Base-by-base conservation (phyloP, 164 flowering plant species). In the Magnolia sinica region DNA sequence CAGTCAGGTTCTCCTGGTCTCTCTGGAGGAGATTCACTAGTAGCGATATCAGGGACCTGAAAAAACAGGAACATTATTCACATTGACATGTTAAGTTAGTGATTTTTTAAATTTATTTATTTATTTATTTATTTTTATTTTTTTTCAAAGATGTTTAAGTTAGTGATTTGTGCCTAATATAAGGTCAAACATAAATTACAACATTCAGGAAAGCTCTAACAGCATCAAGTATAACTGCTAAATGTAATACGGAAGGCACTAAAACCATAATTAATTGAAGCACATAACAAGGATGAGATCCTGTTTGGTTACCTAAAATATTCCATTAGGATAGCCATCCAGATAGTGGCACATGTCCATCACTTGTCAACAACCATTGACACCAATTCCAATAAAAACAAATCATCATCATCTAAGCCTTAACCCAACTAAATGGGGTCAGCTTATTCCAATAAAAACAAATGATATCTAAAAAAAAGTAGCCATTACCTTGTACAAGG, bases 1-100 rank as follows among this genome's bases (percentile, higher is more conserved):
- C 99, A 96, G 83, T 91, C 98, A 68, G 95, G 95, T 76, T 87
- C 92, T 76, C 95, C 98, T 2, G 91, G 94, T 84, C 97, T 88
- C 84, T 91, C 95, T 63, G 98, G 99, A 80, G 88, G 89, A 64
- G 74, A 65, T 81, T 92, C 97, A 74, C 75, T 79, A 7, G 79
- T 51, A 59, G 85, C 75, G 61, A 77, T 50, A 14, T 75, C 80
- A 7, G 91, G 94, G 72, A 90, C 92, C 98, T 93, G 83, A 79
- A 81, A 73, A 23, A 65, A 23, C 27, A 65, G 24, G 27, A 23
- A 65, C 45, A 16, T n/a, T 64, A 22, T 16, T 65, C 22, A 24
- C 24, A 13, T 10, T 65, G 24, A 65, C 29, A 65, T 65, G 29
- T 22, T 13, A 65, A 65, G 24, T 65, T 9, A 63, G 13, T 63